Evolutionary conservation across 2,329 filamentous ascomycete species (phyloP).

Genomic region (Fusarium fujikuroi): DNA sequence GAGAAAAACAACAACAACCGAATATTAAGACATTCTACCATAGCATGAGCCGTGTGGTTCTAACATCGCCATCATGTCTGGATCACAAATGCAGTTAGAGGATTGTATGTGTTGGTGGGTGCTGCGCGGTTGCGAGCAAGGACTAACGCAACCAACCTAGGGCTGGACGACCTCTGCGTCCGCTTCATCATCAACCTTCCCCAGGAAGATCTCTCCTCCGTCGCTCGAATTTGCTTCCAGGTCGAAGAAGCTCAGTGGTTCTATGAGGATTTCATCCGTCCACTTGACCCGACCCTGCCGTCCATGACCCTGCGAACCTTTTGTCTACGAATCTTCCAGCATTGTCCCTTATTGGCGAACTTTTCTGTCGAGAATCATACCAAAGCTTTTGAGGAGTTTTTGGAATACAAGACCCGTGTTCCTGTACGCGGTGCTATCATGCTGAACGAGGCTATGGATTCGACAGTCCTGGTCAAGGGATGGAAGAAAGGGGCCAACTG

Average conservation of each 20-base stretch:
- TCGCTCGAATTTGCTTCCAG: slow-evolving; percentile 97
- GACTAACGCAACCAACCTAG: slow-evolving; percentile 57
- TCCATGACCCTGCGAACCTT: slow-evolving; percentile 87
- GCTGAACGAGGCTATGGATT: slow-evolving; percentile 93
- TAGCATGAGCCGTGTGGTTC: slow-evolving; percentile 48
- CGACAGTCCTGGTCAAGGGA: slow-evolving; percentile 91
- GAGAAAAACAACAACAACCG: slow-evolving; percentile 8
- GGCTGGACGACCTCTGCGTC: slow-evolving; percentile 97
- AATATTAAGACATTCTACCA: slow-evolving; percentile 6
- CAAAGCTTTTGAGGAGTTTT: slow-evolving; percentile 88
- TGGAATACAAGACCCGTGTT: slow-evolving; percentile 93
- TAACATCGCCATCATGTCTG: slow-evolving; percentile 76
- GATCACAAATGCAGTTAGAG: slow-evolving; percentile 85
- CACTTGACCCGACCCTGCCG: slow-evolving; percentile 84
- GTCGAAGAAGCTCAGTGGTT: slow-evolving; percentile 99
- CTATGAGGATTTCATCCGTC: slow-evolving; percentile 98
- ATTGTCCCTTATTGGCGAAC: slow-evolving; percentile 86
- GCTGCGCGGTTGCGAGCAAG: slow-evolving; percentile 13
- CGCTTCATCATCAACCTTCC: slow-evolving; percentile 98
- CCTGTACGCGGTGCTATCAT: slow-evolving; percentile 95
- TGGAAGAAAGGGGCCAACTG: slow-evolving; percentile 98
- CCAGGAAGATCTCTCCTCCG: slow-evolving; percentile 86
- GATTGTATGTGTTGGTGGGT: slow-evolving; percentile 71
- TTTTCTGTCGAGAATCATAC: slow-evolving; percentile 83
- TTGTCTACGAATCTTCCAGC: slow-evolving; percentile 89